Percentiles rank a stretch among this genome's conserved stretches.
These are phyloP conservation scores for Dryas alaskensis DNA, from an alignment of 306 rosid species.

Conservation along the genomic window DNA sequence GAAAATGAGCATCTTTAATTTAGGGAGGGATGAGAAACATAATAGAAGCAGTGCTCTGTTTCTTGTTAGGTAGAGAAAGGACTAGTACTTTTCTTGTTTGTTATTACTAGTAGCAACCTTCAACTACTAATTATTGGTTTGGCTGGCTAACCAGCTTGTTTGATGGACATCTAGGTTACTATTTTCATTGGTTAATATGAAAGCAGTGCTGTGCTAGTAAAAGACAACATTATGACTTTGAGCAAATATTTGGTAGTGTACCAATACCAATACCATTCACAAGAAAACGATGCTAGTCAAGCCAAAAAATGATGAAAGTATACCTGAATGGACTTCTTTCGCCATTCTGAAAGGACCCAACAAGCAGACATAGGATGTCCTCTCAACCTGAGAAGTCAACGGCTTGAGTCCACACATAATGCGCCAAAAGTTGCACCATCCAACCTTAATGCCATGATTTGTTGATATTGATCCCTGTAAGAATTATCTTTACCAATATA, in stretches of 20 bases:
- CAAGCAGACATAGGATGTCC: not conserved
- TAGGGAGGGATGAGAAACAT: too few species aligned
- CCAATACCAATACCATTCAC: not conserved
- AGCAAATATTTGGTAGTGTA: not conserved
- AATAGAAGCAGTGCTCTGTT: too few species aligned
- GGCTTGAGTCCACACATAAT: not conserved
- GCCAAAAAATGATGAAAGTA: not conserved
- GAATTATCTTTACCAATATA: not conserved
- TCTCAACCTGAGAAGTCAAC: conserved; percentile 1
- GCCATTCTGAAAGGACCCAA: not conserved
- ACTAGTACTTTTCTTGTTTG: too few species aligned
- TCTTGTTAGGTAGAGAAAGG: too few species aligned
- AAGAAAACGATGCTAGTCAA: conserved; percentile 7
- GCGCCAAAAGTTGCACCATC: not conserved
- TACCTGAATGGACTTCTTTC: not conserved
- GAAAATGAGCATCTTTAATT: too few species aligned
- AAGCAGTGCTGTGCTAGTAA: not conserved
- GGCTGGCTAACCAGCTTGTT: too few species aligned
- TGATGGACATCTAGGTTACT: too few species aligned
- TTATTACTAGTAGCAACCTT: too few species aligned
- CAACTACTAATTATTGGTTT: too few species aligned
- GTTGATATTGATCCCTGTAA: not conserved
- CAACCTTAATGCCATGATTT: not conserved
- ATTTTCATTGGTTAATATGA: too few species aligned
- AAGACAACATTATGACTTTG: conserved; percentile 1